Evolutionary conservation across 164 flowering plant genomes (phyloP).

Genomic region (Nymphaea colorata): DNA sequence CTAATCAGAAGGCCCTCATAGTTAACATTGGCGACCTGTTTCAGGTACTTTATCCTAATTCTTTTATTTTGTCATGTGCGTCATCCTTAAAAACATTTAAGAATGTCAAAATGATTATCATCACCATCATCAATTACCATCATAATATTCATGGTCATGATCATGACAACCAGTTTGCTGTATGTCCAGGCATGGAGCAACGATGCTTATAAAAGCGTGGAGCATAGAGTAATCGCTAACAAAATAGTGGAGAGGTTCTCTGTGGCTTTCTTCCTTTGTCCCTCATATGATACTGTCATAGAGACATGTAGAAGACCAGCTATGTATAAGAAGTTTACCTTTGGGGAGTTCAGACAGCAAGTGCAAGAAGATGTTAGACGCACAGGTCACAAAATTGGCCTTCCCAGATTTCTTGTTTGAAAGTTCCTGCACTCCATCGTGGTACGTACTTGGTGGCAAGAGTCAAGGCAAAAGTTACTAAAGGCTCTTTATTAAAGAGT

Average conservation of each 20-base stretch:
- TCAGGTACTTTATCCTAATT: constrained; percentile 32
- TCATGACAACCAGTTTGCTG: too few relatives aligned
- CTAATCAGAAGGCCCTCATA: constrained; percentile 48
- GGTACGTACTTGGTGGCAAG: too few relatives aligned
- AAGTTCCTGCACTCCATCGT: too few relatives aligned
- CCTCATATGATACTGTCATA: constrained; percentile 50
- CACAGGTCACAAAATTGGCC: constrained; percentile 61
- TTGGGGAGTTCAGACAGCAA: constrained; percentile 49
- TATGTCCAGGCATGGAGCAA: constrained; percentile 76
- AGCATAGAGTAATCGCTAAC: constrained; percentile 62
- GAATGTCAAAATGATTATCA: too few relatives aligned
- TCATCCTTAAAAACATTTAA: too few relatives aligned
- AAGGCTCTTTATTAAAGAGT: too few relatives aligned
- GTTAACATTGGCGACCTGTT: constrained; percentile 82
- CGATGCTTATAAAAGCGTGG: constrained; percentile 61
- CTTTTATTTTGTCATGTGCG: background rate
- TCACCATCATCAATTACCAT: too few relatives aligned
- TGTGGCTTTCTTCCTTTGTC: constrained; percentile 66
- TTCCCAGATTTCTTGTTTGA: constrained; percentile 3
- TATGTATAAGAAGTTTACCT: constrained; percentile 52
- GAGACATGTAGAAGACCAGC: constrained; percentile 27
- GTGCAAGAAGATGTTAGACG: constrained; percentile 56
- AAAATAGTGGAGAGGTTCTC: constrained; percentile 47
- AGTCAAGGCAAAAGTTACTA: too few relatives aligned
- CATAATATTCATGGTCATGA: too few relatives aligned